These are phyloP conservation scores for Pezicula radicicola DNA, from an alignment of 2,329 filamentous ascomycete species.

Conservation along the genomic window DNA sequence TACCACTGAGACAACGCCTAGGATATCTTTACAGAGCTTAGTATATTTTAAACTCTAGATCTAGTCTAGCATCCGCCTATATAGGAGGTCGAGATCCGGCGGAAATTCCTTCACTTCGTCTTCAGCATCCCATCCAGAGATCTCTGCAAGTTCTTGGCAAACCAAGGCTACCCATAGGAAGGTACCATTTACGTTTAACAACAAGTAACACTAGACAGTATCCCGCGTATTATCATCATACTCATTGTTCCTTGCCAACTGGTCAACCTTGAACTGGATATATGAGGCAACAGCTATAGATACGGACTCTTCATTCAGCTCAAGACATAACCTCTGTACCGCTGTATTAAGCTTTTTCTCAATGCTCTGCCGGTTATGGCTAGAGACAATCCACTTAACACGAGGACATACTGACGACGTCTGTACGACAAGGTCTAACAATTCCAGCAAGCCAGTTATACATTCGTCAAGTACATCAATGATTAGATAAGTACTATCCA, in stretches of 20 bases:
- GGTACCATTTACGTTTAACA: slow-evolving; percentile 35
- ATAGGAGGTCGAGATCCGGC: slow-evolving; percentile 17
- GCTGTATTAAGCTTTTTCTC: too few species aligned
- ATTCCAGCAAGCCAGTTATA: slow-evolving; percentile 17
- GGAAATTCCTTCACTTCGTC: slow-evolving; percentile 24
- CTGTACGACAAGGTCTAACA: slow-evolving; percentile 34
- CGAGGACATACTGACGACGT: slow-evolving; percentile 12
- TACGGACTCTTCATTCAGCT: too few species aligned
- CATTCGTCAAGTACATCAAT: slow-evolving; percentile 49
- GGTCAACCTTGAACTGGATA: too few species aligned
- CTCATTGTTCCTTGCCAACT: too few species aligned
- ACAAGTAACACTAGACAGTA: too few species aligned
- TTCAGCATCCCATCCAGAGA: slow-evolving; percentile 13
- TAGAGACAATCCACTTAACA: slow-evolving; percentile 41
- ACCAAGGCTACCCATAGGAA: slow-evolving; percentile 44
- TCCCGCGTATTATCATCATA: too few species aligned
- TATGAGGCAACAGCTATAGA: too few species aligned
- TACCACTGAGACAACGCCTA: too few species aligned
- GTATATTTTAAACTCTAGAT: too few species aligned
- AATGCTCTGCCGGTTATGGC: too few species aligned
- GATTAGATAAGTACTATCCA: slow-evolving; percentile 31
- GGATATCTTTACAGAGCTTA: too few species aligned
- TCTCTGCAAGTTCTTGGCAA: slow-evolving; percentile 16
- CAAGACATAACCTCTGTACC: too few species aligned
- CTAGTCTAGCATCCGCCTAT: slow-evolving; percentile 29